phyloP scores from a whole-genome alignment of 2,329 filamentous ascomycete genomes.

The Sphaerulina musiva region DNA sequence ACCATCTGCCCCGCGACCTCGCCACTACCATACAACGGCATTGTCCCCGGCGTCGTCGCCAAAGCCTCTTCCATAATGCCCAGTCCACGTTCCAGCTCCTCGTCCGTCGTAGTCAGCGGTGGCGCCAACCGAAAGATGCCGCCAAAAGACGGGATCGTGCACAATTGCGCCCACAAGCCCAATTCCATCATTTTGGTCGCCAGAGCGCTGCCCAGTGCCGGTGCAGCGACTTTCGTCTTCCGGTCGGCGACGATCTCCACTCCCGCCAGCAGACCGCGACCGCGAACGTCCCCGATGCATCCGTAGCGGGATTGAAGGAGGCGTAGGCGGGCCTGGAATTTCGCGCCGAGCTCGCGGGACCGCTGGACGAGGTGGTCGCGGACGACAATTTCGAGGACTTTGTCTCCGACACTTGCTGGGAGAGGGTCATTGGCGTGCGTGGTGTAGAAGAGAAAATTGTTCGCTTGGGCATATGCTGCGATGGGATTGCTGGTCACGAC shows the following conservation, averaged over 20 bases:
- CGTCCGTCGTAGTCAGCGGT: constrained; percentile 26
- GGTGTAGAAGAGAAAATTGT: constrained; percentile 28
- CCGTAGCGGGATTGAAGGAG: constrained; percentile 24
- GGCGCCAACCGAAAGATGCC: constrained; percentile 30
- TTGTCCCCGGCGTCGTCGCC: constrained; percentile 41
- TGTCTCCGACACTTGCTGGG: constrained; percentile 28
- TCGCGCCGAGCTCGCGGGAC: constrained; percentile 19
- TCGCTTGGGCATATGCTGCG: constrained; percentile 19
- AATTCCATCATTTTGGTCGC: constrained; percentile 21
- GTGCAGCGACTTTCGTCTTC: constrained; percentile 22
- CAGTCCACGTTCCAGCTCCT: constrained; percentile 44
- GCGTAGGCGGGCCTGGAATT: constrained; percentile 23
- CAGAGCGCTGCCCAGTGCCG: constrained; percentile 26
- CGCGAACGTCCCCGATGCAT: constrained; percentile 32
- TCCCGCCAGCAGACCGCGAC: constrained; percentile 29
- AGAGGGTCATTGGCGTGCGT: constrained; percentile 32
- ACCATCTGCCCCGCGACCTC: not conserved
- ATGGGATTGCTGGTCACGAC: constrained; percentile 27
- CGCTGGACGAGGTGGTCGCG: constrained; percentile 24
- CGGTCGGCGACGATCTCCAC: constrained; percentile 29
- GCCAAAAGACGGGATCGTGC: constrained; percentile 26
- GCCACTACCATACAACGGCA: constrained; percentile 26
- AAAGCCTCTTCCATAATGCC: constrained; percentile 54
- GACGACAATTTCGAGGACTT: constrained; percentile 30
- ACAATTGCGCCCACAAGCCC: constrained; percentile 28